Conservation (phyloP, 352 stramenopile genomes). For the Phytophthora megakarya region DNA sequence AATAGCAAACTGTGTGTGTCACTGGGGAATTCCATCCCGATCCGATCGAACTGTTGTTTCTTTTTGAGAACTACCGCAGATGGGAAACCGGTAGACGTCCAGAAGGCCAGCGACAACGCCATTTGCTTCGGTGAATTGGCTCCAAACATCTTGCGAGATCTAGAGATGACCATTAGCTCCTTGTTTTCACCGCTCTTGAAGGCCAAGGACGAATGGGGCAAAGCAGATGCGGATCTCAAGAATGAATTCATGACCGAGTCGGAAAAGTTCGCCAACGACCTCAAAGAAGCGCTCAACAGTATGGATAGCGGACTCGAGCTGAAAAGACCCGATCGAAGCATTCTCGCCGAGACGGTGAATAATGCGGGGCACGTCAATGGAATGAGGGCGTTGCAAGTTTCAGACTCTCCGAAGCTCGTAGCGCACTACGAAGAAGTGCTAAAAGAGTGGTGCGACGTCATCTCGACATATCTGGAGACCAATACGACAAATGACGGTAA, state of each 20-base stretch:
- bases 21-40: slow-evolving; percentile 67
- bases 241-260: slow-evolving; percentile 94
- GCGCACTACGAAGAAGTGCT: slow-evolving; percentile 96
- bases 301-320: slow-evolving; percentile 96
- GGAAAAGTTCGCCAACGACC: slow-evolving; percentile 93
- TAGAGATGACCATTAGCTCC: slow-evolving; percentile 80
- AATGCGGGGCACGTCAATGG: slow-evolving; percentile 48
- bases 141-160: slow-evolving; percentile 79
- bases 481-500: slow-evolving; percentile 73
- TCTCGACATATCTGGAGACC: slow-evolving; percentile 93
- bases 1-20: slow-evolving; percentile 69
- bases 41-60: slow-evolving; percentile 85
- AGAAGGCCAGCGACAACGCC: slow-evolving; percentile 78
- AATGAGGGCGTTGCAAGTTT: slow-evolving; percentile 63
- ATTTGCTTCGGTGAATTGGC: slow-evolving; percentile 88
- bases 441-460: slow-evolving; percentile 97
- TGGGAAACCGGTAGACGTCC: slow-evolving; percentile 70
- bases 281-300: slow-evolving; percentile 95
- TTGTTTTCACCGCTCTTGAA: slow-evolving; percentile 94
- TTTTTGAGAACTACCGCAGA: slow-evolving; percentile 76
- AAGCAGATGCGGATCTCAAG: slow-evolving; percentile 93
- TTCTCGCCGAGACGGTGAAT: slow-evolving; percentile 62
- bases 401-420: slow-evolving; percentile 91
- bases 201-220: slow-evolving; percentile 95
- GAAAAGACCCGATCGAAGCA: slow-evolving; percentile 81